phyloP scores from a whole-genome alignment of 1,284 basidiomycete genomes.

The Cutaneotrichosporon daszewskae region DNA sequence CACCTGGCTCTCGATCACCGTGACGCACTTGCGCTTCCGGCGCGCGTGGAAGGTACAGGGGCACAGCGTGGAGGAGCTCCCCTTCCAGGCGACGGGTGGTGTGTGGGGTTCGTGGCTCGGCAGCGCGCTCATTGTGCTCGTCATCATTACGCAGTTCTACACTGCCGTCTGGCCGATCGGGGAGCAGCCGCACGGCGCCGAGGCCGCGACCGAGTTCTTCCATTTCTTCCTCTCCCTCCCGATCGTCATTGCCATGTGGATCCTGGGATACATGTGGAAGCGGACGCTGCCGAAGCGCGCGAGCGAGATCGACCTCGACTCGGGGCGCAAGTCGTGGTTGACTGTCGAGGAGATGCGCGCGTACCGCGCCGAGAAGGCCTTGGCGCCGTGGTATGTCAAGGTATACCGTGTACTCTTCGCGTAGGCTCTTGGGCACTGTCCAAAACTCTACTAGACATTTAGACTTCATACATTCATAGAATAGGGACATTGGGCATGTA shows the following conservation, averaged over 20 bases:
- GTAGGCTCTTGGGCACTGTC: no score
- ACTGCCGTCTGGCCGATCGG: constrained; percentile 20
- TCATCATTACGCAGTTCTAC: constrained; percentile 45
- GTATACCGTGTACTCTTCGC: constrained; percentile 41
- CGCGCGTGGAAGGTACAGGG: constrained; percentile 46
- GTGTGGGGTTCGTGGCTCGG: constrained; percentile 50
- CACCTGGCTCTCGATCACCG: constrained; percentile 45
- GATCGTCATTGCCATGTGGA: constrained; percentile 40
- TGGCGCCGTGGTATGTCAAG: constrained; percentile 32
- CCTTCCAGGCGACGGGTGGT: constrained; percentile 48
- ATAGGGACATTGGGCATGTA: no score
- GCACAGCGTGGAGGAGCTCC: constrained; percentile 49
- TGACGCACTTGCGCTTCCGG: constrained; percentile 48
- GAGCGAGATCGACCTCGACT: constrained; percentile 48
- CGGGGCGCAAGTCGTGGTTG: constrained; percentile 48
- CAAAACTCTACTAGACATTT: no score
- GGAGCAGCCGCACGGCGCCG: constrained; percentile 12
- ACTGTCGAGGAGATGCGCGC: constrained; percentile 46
- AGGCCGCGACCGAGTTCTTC: constrained; percentile 45
- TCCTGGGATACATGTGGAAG: constrained; percentile 43
- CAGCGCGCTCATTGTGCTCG: constrained; percentile 37
- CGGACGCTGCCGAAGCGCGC: constrained; percentile 35
- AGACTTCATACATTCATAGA: no score
- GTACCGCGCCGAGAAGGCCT: constrained; percentile 27
- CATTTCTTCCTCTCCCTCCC: constrained; percentile 47